Percentiles rank a stretch among this genome's conserved stretches.
phyloP scores from a whole-genome alignment of 306 rosid species.

The Albizia julibrissin region DNA sequence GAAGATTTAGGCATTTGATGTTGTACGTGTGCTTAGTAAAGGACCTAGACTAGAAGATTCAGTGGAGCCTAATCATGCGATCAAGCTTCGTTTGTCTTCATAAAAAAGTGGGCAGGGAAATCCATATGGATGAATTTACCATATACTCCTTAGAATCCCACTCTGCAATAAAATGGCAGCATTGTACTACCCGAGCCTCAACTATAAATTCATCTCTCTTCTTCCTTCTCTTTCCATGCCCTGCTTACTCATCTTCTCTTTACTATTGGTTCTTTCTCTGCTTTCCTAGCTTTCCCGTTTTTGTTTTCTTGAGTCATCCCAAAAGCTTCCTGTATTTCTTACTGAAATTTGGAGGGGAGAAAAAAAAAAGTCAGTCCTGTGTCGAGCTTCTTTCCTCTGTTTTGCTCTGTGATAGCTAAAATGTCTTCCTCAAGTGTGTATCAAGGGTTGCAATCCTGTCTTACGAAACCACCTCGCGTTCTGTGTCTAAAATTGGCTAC shows the following conservation, averaged over 20 bases:
- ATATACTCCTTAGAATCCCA: not conserved
- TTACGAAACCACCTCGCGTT: conserved; percentile 44
- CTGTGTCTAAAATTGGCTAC: conserved; percentile 47
- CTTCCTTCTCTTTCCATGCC: conserved; percentile 42
- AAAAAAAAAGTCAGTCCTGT: not conserved
- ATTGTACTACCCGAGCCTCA: not conserved
- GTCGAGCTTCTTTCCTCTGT: not conserved
- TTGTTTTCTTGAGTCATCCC: not conserved
- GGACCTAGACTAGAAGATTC: not conserved
- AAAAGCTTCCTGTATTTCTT: not conserved
- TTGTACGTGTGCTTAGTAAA: not conserved
- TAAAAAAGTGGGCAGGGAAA: not conserved
- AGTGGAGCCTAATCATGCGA: not conserved
- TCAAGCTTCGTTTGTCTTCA: not conserved
- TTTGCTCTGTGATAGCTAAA: not conserved
- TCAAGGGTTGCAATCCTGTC: conserved; percentile 53
- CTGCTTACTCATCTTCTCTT: conserved; percentile 28
- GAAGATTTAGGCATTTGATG: not conserved
- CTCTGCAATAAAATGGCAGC: not conserved
- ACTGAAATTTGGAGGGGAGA: not conserved
- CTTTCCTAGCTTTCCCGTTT: conserved; percentile 3
- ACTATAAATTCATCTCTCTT: not conserved
- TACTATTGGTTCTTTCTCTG: conserved; percentile 14
- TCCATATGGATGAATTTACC: not conserved
- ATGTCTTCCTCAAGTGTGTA: conserved; percentile 52